Evolutionary conservation across 331 rosid species (phyloP).

Genomic region (Cydonia oblonga): DNA sequence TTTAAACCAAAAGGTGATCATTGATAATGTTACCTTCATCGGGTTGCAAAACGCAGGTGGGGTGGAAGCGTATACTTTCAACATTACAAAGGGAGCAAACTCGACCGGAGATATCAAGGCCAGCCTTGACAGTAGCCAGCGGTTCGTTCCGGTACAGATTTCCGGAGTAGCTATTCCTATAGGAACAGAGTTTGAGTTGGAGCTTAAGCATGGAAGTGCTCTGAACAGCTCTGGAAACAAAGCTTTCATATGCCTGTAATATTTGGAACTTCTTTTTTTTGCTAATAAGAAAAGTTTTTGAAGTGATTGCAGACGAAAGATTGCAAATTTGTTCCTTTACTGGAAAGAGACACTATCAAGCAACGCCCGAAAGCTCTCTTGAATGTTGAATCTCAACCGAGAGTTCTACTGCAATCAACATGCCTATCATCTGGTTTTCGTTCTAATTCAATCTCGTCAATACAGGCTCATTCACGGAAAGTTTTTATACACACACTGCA

Average conservation of each 20-base stretch:
- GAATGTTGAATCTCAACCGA: neutral
- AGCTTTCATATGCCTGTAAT: too few relatives aligned
- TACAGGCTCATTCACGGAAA: neutral
- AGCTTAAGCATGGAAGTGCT: conserved; percentile 1
- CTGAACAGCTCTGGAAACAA: neutral
- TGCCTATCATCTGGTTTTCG: neutral
- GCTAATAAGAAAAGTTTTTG: too few relatives aligned
- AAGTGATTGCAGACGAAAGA: too few relatives aligned
- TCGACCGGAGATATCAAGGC: conserved; percentile 13
- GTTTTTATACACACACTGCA: neutral
- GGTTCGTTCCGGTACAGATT: conserved; percentile 30
- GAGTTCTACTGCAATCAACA: neutral
- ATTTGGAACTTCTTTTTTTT: too few relatives aligned
- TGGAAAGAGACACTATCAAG: too few relatives aligned
- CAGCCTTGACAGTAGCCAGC: conserved; percentile 13
- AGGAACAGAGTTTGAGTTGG: too few relatives aligned
- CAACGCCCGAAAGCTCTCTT: neutral
- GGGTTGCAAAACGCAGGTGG: conserved; percentile 37
- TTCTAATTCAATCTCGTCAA: neutral
- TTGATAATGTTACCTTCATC: conserved; percentile 45
- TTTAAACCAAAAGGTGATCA: too few relatives aligned
- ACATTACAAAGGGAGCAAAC: conserved; percentile 19
- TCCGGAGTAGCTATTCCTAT: conserved; percentile 28
- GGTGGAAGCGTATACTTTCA: conserved; percentile 9
- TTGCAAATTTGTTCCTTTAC: too few relatives aligned